Evolutionary conservation across 2,329 filamentous ascomycete species (phyloP).

Genomic region (Diplodia sapinea): DNA sequence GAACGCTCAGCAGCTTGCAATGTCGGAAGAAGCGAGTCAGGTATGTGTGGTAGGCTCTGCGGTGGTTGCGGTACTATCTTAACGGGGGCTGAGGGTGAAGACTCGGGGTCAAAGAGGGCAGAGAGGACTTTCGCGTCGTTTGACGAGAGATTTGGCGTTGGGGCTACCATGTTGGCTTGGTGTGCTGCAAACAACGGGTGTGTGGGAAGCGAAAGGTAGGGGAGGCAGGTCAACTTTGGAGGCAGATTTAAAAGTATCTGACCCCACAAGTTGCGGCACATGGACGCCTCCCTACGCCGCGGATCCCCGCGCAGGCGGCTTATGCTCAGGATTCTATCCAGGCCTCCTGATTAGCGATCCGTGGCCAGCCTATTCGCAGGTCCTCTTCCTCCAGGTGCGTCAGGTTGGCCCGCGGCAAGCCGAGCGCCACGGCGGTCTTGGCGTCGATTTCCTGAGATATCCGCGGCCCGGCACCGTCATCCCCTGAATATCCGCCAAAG

Average conservation of each 20-base stretch:
- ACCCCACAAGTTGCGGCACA: not conserved
- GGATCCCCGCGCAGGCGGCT: conserved; percentile 14
- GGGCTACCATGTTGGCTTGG: conserved; percentile 1
- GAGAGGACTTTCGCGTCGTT: conserved; percentile 48
- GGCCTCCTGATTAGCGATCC: conserved; percentile 12
- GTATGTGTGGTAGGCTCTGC: conserved; percentile 50
- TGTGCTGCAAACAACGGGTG: not conserved
- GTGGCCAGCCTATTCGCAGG: conserved; percentile 13
- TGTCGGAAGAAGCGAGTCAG: conserved; percentile 43
- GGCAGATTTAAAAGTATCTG: conserved; percentile 7
- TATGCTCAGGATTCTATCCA: not conserved
- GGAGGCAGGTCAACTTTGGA: not conserved
- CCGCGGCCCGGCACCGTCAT: not conserved
- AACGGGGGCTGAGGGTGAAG: conserved; percentile 59
- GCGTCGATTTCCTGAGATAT: conserved; percentile 17
- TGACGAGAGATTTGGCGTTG: conserved; percentile 53
- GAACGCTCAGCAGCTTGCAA: conserved; percentile 49
- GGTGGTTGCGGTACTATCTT: conserved; percentile 48
- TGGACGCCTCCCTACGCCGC: conserved; percentile 11
- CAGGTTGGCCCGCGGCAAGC: conserved; percentile 25
- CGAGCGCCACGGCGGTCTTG: conserved; percentile 26
- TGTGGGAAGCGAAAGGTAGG: conserved; percentile 8
- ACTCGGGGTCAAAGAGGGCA: conserved; percentile 50
- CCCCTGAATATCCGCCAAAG: conserved; percentile 35
- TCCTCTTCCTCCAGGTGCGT: conserved; percentile 12